Percentiles rank a stretch among this genome's conserved stretches.
Conservation (phyloP, 495 filamentous ascomycete species). For the Cetradonia linearis region DNA sequence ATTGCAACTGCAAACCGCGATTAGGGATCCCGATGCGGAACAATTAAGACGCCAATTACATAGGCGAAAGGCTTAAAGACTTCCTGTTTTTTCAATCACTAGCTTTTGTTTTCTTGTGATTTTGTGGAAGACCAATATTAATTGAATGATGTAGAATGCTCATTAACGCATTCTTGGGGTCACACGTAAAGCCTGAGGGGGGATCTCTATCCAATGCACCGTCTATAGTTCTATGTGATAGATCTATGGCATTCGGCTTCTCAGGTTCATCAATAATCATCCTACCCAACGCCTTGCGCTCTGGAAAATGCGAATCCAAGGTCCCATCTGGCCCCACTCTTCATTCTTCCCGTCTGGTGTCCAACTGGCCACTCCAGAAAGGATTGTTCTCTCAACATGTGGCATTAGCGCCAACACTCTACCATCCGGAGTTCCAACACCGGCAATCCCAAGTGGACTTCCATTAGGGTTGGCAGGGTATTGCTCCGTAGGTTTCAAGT, state of each 20-base stretch:
- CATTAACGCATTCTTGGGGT: background rate
- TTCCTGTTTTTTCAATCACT: no score
- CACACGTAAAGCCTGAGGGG: background rate
- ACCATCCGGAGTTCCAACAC: conserved; percentile 67
- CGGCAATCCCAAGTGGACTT: conserved; percentile 76
- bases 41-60: no score
- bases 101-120: no score
- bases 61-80: no score
- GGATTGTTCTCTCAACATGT: conserved; percentile 85
- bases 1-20: no score
- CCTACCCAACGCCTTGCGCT: conserved; percentile 20
- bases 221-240: background rate
- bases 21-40: no score
- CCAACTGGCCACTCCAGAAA: conserved; percentile 60
- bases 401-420: conserved; percentile 92
- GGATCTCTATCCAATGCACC: background rate
- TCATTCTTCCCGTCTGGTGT: conserved; percentile 51
- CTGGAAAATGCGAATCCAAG: conserved; percentile 45
- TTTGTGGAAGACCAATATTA: no score
- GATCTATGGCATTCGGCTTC: background rate
- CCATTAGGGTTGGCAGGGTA: conserved; percentile 96
- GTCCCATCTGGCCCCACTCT: conserved; percentile 77
- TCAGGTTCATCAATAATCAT: background rate
- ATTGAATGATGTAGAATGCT: background rate
- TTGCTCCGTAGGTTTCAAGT: conserved; percentile 55